A percentile compares a stretch with the other conserved stretches of the same genome.
Evolutionary conservation across 805 yeast species (phyloP).

Genomic region (Candida maris): DNA sequence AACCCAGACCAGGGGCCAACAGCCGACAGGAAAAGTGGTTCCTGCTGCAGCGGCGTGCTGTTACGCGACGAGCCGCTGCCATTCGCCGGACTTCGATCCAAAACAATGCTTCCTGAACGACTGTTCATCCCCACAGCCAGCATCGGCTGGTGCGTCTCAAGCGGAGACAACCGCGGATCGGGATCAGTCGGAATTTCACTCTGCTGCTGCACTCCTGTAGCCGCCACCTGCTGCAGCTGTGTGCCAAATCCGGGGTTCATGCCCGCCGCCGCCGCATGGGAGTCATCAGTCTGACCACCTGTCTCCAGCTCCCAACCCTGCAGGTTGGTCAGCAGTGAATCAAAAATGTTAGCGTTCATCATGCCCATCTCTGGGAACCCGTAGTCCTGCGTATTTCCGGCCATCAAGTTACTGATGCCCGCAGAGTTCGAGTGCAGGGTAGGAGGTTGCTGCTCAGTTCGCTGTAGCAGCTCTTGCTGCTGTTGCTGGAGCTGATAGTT

Average conservation of each 20-base stretch:
- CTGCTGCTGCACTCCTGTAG: too few species aligned
- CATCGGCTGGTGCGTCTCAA: not conserved
- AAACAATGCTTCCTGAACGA: not conserved
- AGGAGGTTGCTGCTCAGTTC: constrained; percentile 16
- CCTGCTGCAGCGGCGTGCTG: constrained; percentile 1
- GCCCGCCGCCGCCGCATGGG: too few species aligned
- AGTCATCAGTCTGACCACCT: not conserved
- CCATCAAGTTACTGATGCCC: constrained; percentile 4
- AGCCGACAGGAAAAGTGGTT: not conserved
- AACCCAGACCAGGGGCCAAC: too few species aligned
- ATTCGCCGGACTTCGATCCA: not conserved
- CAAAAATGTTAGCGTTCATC: constrained; percentile 15
- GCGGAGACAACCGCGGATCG: too few species aligned
- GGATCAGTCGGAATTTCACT: too few species aligned
- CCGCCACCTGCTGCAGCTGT: too few species aligned
- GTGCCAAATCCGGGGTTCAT: too few species aligned
- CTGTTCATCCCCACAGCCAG: not conserved
- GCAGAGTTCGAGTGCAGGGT: constrained; percentile 8
- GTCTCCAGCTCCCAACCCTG: constrained; percentile 21
- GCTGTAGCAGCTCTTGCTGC: constrained; percentile 13
- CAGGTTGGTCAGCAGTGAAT: constrained; percentile 21
- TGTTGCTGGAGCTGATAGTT: constrained; percentile 18
- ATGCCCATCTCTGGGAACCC: constrained; percentile 10
- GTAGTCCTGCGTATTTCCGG: constrained; percentile 3
- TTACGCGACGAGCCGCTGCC: not conserved